Conservation (phyloP, 306 rosid genomes). For the Macrotyloma uniflorum region DNA sequence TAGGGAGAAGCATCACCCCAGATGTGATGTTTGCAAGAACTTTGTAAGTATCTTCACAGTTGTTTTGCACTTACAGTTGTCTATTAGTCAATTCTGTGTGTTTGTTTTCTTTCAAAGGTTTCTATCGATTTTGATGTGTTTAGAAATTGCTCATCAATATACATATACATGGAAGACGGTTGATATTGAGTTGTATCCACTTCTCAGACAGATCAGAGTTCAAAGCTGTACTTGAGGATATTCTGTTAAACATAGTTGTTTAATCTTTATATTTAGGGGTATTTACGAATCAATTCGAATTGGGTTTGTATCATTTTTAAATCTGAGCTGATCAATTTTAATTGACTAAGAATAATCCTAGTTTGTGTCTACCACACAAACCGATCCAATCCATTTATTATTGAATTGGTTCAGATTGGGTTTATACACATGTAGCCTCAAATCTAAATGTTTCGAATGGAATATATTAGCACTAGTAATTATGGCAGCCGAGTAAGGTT, state of each 20-base stretch:
- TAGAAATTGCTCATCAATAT: constrained; percentile 14
- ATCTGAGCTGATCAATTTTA: no score
- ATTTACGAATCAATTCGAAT: no score
- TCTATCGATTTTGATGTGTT: constrained; percentile 12
- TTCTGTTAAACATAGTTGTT: no score
- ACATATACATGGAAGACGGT: constrained; percentile 1
- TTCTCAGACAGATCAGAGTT: constrained; percentile 22
- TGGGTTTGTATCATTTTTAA: no score
- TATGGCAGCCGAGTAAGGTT: background rate
- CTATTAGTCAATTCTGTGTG: constrained; percentile 15
- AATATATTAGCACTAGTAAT: no score
- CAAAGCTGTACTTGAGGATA: background rate
- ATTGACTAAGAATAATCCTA: no score
- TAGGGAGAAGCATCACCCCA: constrained; percentile 85
- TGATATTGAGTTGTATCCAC: constrained; percentile 26
- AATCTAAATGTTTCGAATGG: background rate
- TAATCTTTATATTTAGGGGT: background rate
- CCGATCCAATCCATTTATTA: no score
- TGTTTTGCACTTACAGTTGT: constrained; percentile 32
- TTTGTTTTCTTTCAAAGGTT: constrained; percentile 17
- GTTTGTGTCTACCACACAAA: no score
- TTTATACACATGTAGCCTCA: background rate
- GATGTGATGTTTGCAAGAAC: constrained; percentile 89
- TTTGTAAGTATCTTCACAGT: constrained; percentile 62
- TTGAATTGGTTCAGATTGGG: no score